These are phyloP conservation scores for Huntiella bhutanensis DNA, from an alignment of 2,329 filamentous ascomycete species.

Conservation along the genomic window DNA sequence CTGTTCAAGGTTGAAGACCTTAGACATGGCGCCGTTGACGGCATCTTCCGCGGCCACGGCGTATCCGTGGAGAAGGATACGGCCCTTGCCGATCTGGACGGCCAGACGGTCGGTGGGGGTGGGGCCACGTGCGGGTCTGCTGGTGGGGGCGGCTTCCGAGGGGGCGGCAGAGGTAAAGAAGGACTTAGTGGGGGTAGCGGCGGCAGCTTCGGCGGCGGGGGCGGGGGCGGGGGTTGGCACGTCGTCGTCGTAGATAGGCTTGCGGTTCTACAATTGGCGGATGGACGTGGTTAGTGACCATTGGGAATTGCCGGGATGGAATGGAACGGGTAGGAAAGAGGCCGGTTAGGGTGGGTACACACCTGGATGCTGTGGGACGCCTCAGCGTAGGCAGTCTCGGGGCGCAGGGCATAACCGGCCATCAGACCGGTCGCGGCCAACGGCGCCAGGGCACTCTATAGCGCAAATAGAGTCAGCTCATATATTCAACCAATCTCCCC, in stretches of 20 bases:
- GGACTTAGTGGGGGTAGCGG: slow-evolving; percentile 17
- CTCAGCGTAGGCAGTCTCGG: slow-evolving; percentile 32
- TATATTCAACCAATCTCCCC: too few species aligned
- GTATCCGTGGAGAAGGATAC: slow-evolving; percentile 62
- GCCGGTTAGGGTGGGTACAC: neutral
- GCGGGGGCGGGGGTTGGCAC: slow-evolving; percentile 14
- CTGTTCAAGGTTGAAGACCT: slow-evolving; percentile 67
- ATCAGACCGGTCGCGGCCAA: slow-evolving; percentile 33
- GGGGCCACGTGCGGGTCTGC: slow-evolving; percentile 28
- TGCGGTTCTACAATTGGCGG: slow-evolving; percentile 19
- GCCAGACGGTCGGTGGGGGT: slow-evolving; percentile 84
- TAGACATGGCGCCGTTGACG: slow-evolving; percentile 66
- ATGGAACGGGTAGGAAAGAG: neutral
- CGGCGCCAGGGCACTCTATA: slow-evolving; percentile 32
- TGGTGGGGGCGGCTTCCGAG: slow-evolving; percentile 16
- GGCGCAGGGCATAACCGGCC: slow-evolving; percentile 28
- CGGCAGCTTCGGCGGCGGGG: slow-evolving; percentile 16
- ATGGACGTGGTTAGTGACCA: neutral
- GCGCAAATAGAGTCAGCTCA: slow-evolving; percentile 3
- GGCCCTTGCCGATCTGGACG: slow-evolving; percentile 57
- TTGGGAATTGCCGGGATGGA: neutral
- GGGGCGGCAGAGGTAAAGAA: slow-evolving; percentile 15
- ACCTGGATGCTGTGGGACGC: slow-evolving; percentile 18
- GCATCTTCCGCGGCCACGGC: slow-evolving; percentile 58
- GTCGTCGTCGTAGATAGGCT: slow-evolving; percentile 64